phyloP scores from a whole-genome alignment of 2,329 filamentous ascomycete genomes.

The Clarireedia hainanense region DNA sequence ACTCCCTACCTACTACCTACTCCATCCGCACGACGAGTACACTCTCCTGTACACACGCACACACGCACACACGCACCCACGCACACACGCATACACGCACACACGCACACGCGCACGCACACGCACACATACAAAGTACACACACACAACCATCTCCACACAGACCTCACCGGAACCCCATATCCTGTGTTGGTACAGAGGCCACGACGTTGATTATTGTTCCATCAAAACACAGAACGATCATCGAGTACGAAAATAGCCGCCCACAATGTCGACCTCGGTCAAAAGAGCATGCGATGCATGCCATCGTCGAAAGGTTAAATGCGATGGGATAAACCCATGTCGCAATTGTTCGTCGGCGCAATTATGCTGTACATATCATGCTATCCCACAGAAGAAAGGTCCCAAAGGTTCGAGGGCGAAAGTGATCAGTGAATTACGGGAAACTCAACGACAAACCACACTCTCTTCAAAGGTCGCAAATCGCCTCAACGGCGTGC shows the following conservation, averaged over 20 bases:
- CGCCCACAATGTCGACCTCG: conserved; percentile 25
- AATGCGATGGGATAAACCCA: conserved; percentile 63
- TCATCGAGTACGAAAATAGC: neutral
- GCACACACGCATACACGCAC: no score
- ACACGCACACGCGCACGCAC: neutral
- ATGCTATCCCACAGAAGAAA: conserved; percentile 68
- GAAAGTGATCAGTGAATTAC: conserved; percentile 67
- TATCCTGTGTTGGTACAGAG: neutral
- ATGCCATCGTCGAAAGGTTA: conserved; percentile 68
- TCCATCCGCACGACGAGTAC: neutral
- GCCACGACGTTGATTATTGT: neutral
- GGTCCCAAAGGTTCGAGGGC: conserved; percentile 67
- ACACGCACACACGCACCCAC: no score
- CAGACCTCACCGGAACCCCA: neutral
- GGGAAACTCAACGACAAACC: conserved; percentile 60
- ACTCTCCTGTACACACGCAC: neutral
- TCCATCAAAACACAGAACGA: no score
- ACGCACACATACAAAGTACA: neutral
- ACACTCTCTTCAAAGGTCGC: conserved; percentile 55
- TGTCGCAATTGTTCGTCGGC: conserved; percentile 64
- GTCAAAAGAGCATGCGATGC: conserved; percentile 59
- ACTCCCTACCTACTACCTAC: neutral
- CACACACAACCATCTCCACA: neutral
- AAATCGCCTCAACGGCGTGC: conserved; percentile 49
- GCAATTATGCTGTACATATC: conserved; percentile 63